Evolutionary conservation across 2,329 filamentous ascomycete genomes (phyloP), one percentile per base, ranked within the genome.

Genomic region (Magnaporthiopsis rhizophila): DNA sequence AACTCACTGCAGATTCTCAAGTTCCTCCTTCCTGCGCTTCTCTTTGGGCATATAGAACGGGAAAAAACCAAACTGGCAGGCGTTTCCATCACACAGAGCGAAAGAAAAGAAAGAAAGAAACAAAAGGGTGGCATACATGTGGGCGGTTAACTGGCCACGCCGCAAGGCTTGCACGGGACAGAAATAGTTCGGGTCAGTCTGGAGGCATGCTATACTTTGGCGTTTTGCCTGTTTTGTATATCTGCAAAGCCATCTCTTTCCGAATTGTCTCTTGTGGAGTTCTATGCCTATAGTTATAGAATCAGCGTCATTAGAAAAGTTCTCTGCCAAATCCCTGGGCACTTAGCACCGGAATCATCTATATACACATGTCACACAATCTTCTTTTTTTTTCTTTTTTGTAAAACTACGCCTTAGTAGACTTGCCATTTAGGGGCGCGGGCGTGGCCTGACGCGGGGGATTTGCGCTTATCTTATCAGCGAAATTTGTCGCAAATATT

Each of bases 51-150:
- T 36, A 12, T 60, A 36, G 58, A 60, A 36, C 21, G 21, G 30
- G 58, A n/a, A 60, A 36, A 60, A n/a, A n/a, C n/a, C 58, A 6
- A 36, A 60, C 21, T n/a, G 58, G 21, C 30, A 18, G 21, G 30
- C 21, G 21, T 32, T 32, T 24, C 30, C 58, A 12, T 13, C 15
- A 60, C 21, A 30, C 21, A 53, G 18, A 53, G 18, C 45, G n/a
- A 53, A 53, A 53, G 45, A 61, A 57, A 61, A 59, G 60, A 59
- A 64, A 61, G 58, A n/a, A 61, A 56, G n/a, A 36, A 59, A 8
- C 62, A 21, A 24, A 62, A 50, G 59, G 32, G 13, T 6, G n/a
- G 34, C 60, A 8, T 21, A 12, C 11, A 34, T n/a, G 34, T 21
- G 24, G 18, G n/a, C 24, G 45, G 3, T 6, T 8, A 21, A n/a